Conservation (phyloP, 164 flowering plant genomes). For the Macadamia tetraphylla region DNA sequence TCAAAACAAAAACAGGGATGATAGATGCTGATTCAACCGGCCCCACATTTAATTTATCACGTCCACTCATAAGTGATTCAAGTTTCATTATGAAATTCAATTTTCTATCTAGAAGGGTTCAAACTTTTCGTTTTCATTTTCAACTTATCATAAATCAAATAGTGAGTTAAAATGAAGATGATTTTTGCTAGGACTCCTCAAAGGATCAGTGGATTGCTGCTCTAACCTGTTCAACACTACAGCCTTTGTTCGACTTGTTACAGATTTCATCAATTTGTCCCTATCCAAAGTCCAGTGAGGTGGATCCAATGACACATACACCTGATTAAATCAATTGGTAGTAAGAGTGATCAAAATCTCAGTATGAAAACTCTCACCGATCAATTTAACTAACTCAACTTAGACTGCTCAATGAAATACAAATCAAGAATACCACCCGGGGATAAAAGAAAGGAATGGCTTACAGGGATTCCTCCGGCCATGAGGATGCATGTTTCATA, state of each 20-base stretch:
- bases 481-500: constrained; percentile 59
- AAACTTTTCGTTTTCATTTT: neutral
- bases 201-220: neutral
- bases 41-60: too few species aligned
- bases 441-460: constrained; percentile 10
- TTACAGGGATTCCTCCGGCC: constrained; percentile 86
- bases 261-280: constrained; percentile 42
- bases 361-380: neutral
- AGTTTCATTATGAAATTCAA: too few species aligned
- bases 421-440: neutral
- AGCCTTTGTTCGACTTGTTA: constrained; percentile 60
- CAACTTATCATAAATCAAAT: neutral
- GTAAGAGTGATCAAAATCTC: neutral
- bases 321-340: constrained; percentile 27
- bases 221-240: constrained; percentile 66
- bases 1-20: too few species aligned
- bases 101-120: too few species aligned
- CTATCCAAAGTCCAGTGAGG: constrained; percentile 64
- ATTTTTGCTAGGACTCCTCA: neutral
- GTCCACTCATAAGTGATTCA: too few species aligned
- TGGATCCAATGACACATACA: constrained; percentile 66
- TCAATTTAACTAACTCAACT: neutral
- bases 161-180: neutral
- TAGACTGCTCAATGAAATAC: neutral
- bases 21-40: too few species aligned